These are phyloP conservation scores for Lyophyllum semitale DNA, from an alignment of 768 basidiomycete genomes.

Conservation along the genomic window DNA sequence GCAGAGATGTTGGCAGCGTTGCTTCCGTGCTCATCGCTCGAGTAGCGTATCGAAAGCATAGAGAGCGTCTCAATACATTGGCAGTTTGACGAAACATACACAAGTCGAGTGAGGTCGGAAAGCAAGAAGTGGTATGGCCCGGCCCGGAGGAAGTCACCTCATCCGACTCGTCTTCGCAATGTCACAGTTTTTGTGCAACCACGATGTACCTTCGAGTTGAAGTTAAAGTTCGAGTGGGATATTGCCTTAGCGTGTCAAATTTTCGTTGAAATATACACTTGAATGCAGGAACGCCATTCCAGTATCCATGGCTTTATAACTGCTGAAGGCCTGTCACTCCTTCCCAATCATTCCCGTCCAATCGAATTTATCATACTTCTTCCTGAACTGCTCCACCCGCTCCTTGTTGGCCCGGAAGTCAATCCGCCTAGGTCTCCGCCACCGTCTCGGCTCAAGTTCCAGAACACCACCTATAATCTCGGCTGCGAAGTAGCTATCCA, in stretches of 20 bases:
- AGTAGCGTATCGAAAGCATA: neutral
- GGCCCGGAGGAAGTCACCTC: no score
- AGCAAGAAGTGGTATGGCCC: no score
- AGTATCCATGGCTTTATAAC: no score
- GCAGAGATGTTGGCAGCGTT: constrained; percentile 18
- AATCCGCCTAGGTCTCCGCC: constrained; percentile 78
- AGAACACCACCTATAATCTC: constrained; percentile 94
- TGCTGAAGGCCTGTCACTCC: no score
- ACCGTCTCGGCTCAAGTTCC: constrained; percentile 82
- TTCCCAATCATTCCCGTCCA: constrained; percentile 76
- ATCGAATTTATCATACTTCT: constrained; percentile 76
- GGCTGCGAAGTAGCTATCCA: constrained; percentile 82
- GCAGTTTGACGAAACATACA: neutral
- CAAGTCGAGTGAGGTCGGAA: neutral
- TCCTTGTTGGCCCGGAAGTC: constrained; percentile 73
- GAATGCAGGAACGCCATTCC: no score
- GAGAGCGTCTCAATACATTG: neutral
- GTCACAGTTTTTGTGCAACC: no score
- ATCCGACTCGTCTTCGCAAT: no score
- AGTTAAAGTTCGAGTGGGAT: no score
- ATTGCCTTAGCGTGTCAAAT: no score
- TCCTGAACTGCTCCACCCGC: constrained; percentile 68
- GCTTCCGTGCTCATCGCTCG: constrained; percentile 7
- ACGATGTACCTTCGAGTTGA: no score
- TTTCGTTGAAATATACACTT: no score